Conservation (phyloP, 495 filamentous ascomycete species). For the Choiromyces venosus region DNA sequence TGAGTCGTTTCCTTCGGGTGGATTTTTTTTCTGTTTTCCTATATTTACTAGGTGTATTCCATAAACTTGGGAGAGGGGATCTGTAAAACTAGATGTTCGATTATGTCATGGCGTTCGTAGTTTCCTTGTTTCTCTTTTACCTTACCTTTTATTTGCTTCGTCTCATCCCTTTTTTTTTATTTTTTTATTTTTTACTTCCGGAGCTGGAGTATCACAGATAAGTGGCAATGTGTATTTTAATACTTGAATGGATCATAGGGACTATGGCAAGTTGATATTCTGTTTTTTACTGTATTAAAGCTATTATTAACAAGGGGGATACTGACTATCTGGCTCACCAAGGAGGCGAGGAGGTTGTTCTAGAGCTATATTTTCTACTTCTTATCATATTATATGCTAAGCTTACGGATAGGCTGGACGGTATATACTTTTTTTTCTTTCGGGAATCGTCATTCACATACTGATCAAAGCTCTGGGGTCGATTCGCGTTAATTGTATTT, state of each 20-base stretch:
- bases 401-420: neutral
- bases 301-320: neutral
- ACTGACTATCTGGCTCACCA: neutral
- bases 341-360: neutral
- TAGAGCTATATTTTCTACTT: neutral
- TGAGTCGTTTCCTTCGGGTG: slow-evolving; percentile 13
- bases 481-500: neutral
- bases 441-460: neutral
- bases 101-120: slow-evolving; percentile 27
- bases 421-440: neutral
- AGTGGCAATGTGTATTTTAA: slow-evolving; percentile 2
- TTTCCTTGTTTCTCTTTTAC: slow-evolving; percentile 33
- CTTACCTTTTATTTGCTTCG: slow-evolving; percentile 45
- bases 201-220: neutral
- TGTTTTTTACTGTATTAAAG: neutral
- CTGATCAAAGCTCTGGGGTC: neutral
- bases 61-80: slow-evolving; percentile 10
- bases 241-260: neutral
- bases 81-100: slow-evolving; percentile 39
- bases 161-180: slow-evolving; percentile 24
- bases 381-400: neutral
- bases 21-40: slow-evolving; percentile 18
- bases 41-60: slow-evolving; percentile 11
- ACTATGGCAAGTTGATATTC: neutral
- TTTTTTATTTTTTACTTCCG: slow-evolving; percentile 1